A percentile compares a stretch with the other conserved stretches of the same genome.
Evolutionary conservation across 2,329 filamentous ascomycete species (phyloP).

Genomic region (Fusarium ramigenum): DNA sequence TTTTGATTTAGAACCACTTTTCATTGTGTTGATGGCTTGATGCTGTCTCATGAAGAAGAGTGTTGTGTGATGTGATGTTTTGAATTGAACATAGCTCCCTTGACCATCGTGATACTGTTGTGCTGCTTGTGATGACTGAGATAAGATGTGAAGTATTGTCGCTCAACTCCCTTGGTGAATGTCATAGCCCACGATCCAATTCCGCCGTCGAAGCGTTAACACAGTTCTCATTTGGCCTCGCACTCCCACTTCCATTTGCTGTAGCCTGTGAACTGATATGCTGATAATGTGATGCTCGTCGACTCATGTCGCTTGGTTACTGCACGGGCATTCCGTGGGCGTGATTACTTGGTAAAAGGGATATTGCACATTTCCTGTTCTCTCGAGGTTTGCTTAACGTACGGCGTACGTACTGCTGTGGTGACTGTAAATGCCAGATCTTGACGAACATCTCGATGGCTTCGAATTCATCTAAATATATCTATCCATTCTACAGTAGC

Average conservation of each 20-base stretch:
- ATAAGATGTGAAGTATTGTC: fast-evolving
- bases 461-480: neutral
- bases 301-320: too few species aligned
- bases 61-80: fast-evolving
- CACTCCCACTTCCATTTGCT: neutral
- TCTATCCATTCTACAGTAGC: neutral
- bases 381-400: neutral
- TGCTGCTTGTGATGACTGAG: fast-evolving
- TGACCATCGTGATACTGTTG: fast-evolving
- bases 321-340: neutral
- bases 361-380: neutral
- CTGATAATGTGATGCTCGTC: neutral
- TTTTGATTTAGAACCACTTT: conserved; percentile 60
- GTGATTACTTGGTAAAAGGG: neutral
- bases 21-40: conserved; percentile 55
- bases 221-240: too few species aligned
- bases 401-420: neutral
- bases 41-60: conserved; percentile 57
- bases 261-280: too few species aligned
- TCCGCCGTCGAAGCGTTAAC: too few species aligned
- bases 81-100: fast-evolving
- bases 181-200: neutral
- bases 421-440: neutral
- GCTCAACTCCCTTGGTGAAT: neutral
- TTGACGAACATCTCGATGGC: neutral